Conservation (phyloP, 768 basidiomycete genomes). For the Tylopilus vinaceipallidus region DNA sequence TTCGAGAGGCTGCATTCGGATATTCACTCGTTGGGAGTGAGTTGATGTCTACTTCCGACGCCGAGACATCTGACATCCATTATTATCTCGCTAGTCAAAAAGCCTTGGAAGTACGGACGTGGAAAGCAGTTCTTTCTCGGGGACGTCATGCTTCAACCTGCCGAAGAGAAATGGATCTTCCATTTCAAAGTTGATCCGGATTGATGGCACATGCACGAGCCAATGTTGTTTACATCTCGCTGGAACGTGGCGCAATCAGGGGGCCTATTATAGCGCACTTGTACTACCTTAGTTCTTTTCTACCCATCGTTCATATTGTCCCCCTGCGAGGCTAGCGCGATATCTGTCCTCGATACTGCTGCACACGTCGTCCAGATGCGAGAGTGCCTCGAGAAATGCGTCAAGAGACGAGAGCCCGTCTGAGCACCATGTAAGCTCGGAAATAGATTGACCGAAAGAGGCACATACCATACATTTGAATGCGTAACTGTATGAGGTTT, state of each 20-base stretch:
- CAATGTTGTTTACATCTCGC: slow-evolving; percentile 2
- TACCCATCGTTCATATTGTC: slow-evolving; percentile 63
- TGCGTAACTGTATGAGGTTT: slow-evolving; percentile 93
- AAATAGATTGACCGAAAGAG: neutral
- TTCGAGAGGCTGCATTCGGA: slow-evolving; percentile 12
- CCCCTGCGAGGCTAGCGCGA: slow-evolving; percentile 50
- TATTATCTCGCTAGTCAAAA: slow-evolving; percentile 19
- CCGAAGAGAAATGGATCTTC: slow-evolving; percentile 31
- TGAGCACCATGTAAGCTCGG: slow-evolving; percentile 30
- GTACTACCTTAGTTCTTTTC: slow-evolving; percentile 50
- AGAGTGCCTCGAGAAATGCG: slow-evolving; percentile 73
- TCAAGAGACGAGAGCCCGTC: slow-evolving; percentile 85
- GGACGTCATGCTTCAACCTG: slow-evolving; percentile 12
- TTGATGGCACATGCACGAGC: neutral
- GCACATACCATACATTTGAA: slow-evolving; percentile 96
- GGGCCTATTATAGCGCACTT: neutral
- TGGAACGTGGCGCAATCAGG: slow-evolving; percentile 1
- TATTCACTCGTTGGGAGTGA: slow-evolving; percentile 24
- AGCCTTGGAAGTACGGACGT: slow-evolving; percentile 29
- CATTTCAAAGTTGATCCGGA: slow-evolving; percentile 11
- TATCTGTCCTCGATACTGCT: slow-evolving; percentile 70
- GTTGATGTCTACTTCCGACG: neutral
- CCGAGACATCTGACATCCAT: neutral
- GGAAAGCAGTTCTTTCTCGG: slow-evolving; percentile 28
- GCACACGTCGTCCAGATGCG: slow-evolving; percentile 76